phyloP scores from a whole-genome alignment of 163 green algal genomes.

The Volvox carteri region DNA sequence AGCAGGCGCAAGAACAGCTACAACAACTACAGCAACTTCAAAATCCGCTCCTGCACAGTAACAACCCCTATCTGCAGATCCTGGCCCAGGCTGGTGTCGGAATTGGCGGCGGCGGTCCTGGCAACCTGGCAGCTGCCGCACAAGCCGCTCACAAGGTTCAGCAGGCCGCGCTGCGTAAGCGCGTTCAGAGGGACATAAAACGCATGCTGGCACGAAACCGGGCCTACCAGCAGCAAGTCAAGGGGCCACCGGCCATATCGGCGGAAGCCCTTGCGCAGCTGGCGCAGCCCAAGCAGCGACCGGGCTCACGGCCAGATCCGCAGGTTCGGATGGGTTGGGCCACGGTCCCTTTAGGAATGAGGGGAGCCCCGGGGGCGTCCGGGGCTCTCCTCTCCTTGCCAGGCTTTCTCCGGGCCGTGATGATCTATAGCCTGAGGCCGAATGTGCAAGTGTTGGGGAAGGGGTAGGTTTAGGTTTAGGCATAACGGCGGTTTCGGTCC shows the following conservation, averaged over 20 bases:
- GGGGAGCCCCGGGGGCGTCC: no score
- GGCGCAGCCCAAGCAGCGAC: slow-evolving; percentile 24
- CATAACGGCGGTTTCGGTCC: no score
- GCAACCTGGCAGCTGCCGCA: background rate
- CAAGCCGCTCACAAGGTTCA: slow-evolving; percentile 29
- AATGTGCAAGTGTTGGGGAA: no score
- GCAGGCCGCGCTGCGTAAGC: slow-evolving; percentile 42
- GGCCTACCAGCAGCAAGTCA: slow-evolving; percentile 25
- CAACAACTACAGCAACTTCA: background rate
- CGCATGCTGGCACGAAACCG: slow-evolving; percentile 1
- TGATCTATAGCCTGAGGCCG: no score
- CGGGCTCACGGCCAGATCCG: background rate
- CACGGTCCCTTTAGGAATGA: no score
- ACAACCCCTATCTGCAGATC: background rate
- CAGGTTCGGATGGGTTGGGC: background rate
- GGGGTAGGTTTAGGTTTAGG: no score
- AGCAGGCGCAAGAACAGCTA: background rate
- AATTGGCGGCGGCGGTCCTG: no score
- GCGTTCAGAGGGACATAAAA: slow-evolving; percentile 30
- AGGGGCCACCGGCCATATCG: background rate
- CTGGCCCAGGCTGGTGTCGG: background rate
- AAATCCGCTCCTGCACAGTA: background rate
- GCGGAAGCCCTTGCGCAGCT: background rate
- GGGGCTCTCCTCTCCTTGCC: no score
- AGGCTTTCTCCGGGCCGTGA: no score